phyloP scores from a whole-genome alignment of 2,329 filamentous ascomycete species.

The Calonectria crousiana region DNA sequence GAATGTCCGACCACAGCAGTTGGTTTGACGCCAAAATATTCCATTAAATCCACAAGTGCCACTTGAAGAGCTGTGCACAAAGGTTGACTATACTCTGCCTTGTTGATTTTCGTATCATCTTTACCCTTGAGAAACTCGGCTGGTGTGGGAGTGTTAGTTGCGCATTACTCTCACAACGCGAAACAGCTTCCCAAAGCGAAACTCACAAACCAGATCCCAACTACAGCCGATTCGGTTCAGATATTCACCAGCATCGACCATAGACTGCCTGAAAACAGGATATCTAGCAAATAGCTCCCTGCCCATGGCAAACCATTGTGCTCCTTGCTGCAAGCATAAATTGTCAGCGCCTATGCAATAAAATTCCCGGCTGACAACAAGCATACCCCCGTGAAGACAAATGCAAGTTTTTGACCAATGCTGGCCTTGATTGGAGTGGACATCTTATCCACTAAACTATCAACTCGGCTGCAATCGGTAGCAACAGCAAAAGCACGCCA shows the following conservation, averaged over 20 bases:
- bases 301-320: slow-evolving; percentile 49
- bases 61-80: slow-evolving; percentile 67
- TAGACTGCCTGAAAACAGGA: slow-evolving; percentile 8
- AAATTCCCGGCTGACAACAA: neutral
- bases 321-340: slow-evolving; percentile 43
- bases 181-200: neutral
- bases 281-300: slow-evolving; percentile 37
- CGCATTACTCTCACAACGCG: too few species aligned
- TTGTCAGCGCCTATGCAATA: neutral
- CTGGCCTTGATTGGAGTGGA: neutral
- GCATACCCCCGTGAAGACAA: slow-evolving; percentile 46
- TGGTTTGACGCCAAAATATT: slow-evolving; percentile 45
- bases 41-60: slow-evolving; percentile 54
- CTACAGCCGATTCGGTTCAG: slow-evolving; percentile 47
- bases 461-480: neutral
- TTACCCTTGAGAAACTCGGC: neutral
- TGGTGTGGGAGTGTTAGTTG: neutral
- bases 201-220: slow-evolving; percentile 30
- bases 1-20: slow-evolving; percentile 53
- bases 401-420: neutral
- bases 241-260: neutral
- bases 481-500: neutral
- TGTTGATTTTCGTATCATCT: slow-evolving; percentile 39
- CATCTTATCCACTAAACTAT: neutral
- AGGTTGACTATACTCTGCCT: slow-evolving; percentile 61